Evolutionary conservation across 2,329 filamentous ascomycete genomes (phyloP), one percentile per base, ranked within the genome.

Genomic region (Xylariomycetidae sp.): DNA sequence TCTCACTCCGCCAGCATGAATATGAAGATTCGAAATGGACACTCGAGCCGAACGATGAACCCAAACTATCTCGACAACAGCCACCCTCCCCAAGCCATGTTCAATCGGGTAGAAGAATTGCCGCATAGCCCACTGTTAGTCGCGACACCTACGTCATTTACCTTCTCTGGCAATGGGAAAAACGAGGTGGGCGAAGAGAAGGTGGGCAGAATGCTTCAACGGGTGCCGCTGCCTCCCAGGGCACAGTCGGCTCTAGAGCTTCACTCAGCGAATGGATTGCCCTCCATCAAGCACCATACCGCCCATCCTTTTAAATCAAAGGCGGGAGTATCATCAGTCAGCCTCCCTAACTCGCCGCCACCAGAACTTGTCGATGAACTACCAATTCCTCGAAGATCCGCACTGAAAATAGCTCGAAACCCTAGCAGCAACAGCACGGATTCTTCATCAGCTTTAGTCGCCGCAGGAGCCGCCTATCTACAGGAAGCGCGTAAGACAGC

Each of bases 271-370:
- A 59, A 45, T 33, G 63, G 58, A 37, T 48, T 59, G 14, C 61
- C 64, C 2, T 46, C 58, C n/a, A 49, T 59, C 4, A 63, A 58
- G 25, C 61, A 66, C 25, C 63, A 64, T 25, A 50, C 62, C 7
- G 51, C 69, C 5, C 53, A 53, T 27, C 34, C 47, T 44, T 56
- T 45, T 38, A 36, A 51, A 39, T 34, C 38, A 23, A 48, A 37
- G 29, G 42, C 27, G 15, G 33, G 27, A 16, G 15, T 34, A 12
- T 49, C 51, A 27, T 51, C 54, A 6, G 34, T 42, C 9, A 53
- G 51, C 19, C 35, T 55, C 13, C 52, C 51, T 13, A 51, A 39
- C 33, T 50, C 52, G 7, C 49, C 53, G 19, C 48, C 49, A n/a
- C 27, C 46, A 10, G 53, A 58, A 17, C 25, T 42, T 19, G 33